Evolutionary conservation across 2,329 filamentous ascomycete species (phyloP).

Genomic region (Raffaelea ambrosiae): DNA sequence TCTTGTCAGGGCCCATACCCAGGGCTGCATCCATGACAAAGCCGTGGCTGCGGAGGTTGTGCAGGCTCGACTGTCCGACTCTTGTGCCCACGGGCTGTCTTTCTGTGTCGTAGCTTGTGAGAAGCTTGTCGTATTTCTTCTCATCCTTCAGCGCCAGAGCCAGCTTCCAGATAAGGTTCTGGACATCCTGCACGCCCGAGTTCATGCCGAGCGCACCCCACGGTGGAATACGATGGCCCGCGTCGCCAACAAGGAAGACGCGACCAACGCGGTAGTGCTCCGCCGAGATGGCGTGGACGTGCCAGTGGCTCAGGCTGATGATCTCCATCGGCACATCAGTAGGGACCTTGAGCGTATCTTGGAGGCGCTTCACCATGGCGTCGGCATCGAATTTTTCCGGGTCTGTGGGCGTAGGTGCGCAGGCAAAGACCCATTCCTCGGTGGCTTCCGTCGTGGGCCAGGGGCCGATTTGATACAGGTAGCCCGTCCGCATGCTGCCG

Average conservation of each 20-base stretch:
- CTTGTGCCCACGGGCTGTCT: conserved; percentile 21
- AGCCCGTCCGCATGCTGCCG: conserved; percentile 1
- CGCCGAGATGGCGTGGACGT: conserved; percentile 28
- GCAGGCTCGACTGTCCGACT: conserved; percentile 1
- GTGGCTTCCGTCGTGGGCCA: not conserved
- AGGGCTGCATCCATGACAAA: conserved; percentile 1
- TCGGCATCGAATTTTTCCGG: not conserved
- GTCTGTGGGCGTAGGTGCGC: not conserved
- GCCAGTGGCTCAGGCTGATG: conserved; percentile 26
- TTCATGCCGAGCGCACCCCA: conserved; percentile 52
- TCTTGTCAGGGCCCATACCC: not conserved
- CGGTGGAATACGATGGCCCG: conserved; percentile 47
- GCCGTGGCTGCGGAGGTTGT: conserved; percentile 3
- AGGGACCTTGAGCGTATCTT: conserved; percentile 9
- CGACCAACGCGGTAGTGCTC: conserved; percentile 35
- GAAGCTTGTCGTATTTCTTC: conserved; percentile 24
- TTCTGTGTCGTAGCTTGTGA: conserved; percentile 39
- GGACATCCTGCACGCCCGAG: conserved; percentile 43
- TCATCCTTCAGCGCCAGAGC: conserved; percentile 27
- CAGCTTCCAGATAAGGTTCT: conserved; percentile 48
- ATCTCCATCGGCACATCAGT: conserved; percentile 31
- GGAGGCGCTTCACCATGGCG: not conserved
- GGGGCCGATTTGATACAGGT: conserved; percentile 2
- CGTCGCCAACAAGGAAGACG: conserved; percentile 47
- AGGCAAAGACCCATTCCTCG: conserved; percentile 1